Base-by-base conservation (phyloP, 2,329 filamentous ascomycete species). In the Phaeosphaeriaceae sp. region DNA sequence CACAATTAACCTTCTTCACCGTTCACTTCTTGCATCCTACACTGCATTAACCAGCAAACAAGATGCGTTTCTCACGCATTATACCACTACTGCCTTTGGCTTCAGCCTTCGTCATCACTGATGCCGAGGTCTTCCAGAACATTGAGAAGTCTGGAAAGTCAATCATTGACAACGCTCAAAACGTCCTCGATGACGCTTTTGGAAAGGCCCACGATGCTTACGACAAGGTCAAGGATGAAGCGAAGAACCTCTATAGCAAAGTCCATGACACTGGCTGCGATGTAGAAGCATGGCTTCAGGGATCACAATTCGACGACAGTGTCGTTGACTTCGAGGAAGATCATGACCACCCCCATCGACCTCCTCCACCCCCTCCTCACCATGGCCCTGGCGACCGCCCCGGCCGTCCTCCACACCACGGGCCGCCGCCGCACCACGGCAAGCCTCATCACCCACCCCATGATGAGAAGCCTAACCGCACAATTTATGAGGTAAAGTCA, bases 401-500 rank as follows among this genome's bases (percentile, higher is more conserved):
- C 13, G 31, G 31, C 11, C 31, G 31, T 13, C 60, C 70, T 42
- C 61, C 62, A 6, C 60, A 62, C 21, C 48, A 60, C 49, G 57
- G 51, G 7, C 51, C 51, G 17, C 56, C 73, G 49, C 77, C 74
- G 19, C 76, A 76, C 48, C 70, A 74, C 42, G 73, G 77, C 49
- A 68, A 72, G 42, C 74, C 76, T 36, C 75, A 76, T 33, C 76
- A 80, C 56, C 73, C 69, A 40, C 68, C 67, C 15, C 73, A 77
- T 33, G 76, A 82, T 62, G 57, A 67, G 9, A 79, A 80, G 60
- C 81, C 86, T 6, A 90, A 92, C 72, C 79, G 84, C 72, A 96
- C 92, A 20, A 86, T 96, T 46, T 96, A 93, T 78, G 82, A 96
- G 47, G 53, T 51, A 45, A 24, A n/a, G 10, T 27, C 7, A 22